phyloP scores from a whole-genome alignment of 805 yeast genomes.

The Allodekkera sacchari region DNA sequence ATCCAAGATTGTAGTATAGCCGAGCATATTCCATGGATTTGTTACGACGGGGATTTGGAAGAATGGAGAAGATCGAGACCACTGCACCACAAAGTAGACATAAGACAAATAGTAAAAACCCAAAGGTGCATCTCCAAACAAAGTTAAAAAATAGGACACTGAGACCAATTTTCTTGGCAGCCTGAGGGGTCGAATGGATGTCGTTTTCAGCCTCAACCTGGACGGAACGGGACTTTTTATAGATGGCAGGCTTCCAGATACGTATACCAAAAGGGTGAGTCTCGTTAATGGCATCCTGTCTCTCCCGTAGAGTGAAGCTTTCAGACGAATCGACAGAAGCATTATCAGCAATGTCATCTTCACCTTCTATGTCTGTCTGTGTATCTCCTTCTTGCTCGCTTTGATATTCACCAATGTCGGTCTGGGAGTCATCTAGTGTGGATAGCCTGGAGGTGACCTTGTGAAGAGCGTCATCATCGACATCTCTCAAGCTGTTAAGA shows the following conservation, averaged over 20 bases:
- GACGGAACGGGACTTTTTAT: conserved; percentile 87
- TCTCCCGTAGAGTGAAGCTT: conserved; percentile 79
- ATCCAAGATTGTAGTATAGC: conserved; percentile 52
- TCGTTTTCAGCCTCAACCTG: conserved; percentile 88
- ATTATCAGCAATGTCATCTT: conserved; percentile 28
- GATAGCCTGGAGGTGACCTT: conserved; percentile 8
- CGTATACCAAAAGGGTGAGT: conserved; percentile 98
- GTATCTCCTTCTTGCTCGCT: not conserved
- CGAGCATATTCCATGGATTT: conserved; percentile 54
- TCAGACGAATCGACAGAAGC: conserved; percentile 48
- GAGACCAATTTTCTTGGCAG: conserved; percentile 44
- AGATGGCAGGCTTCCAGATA: conserved; percentile 97
- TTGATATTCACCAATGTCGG: conserved; percentile 1
- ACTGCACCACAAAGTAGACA: conserved; percentile 43
- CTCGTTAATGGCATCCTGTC: conserved; percentile 92
- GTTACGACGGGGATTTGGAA: conserved; percentile 34
- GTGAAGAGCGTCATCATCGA: conserved; percentile 22
- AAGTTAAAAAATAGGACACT: conserved; percentile 60
- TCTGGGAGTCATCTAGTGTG: conserved; percentile 1
- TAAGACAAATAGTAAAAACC: conserved; percentile 47
- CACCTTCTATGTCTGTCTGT: conserved; percentile 8
- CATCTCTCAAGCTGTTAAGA: conserved; percentile 16
- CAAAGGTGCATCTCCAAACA: conserved; percentile 70
- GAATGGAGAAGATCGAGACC: conserved; percentile 35
- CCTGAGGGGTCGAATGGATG: conserved; percentile 64